phyloP scores from a whole-genome alignment of 148 eudicot species.

The Diospyros kaki region DNA sequence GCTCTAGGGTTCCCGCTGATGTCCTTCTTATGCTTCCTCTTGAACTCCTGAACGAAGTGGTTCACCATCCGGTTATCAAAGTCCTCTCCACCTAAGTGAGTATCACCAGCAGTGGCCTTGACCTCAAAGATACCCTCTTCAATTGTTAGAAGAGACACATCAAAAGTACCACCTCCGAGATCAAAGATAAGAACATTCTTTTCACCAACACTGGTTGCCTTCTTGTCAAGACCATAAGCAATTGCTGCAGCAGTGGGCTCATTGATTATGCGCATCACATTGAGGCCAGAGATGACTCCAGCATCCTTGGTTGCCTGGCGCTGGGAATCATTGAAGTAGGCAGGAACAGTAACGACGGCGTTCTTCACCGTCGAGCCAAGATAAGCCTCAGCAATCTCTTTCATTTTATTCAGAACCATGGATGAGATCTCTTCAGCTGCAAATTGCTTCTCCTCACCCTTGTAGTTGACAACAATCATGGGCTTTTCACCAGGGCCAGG shows the following conservation, averaged over 20 bases:
- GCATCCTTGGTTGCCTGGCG: constrained; percentile 39
- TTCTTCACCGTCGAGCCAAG: constrained; percentile 21
- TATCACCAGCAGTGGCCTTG: constrained; percentile 34
- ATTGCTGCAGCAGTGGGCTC: constrained; percentile 43
- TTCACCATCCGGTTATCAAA: constrained; percentile 36
- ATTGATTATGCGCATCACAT: constrained; percentile 33
- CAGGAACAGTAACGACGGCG: constrained; percentile 37
- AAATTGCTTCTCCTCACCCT: constrained; percentile 34
- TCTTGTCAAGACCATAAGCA: constrained; percentile 38
- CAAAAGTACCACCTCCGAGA: constrained; percentile 36
- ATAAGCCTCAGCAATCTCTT: constrained; percentile 31
- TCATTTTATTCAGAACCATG: constrained; percentile 34
- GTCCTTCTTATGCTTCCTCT: constrained; percentile 27
- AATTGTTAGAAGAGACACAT: constrained; percentile 31
- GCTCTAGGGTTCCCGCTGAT: constrained; percentile 25
- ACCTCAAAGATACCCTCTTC: constrained; percentile 32
- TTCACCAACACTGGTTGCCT: constrained; percentile 19
- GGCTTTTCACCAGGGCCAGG: constrained; percentile 34
- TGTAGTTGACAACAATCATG: constrained; percentile 25
- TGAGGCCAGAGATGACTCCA: constrained; percentile 33
- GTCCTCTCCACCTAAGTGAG: constrained; percentile 41
- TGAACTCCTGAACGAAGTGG: constrained; percentile 34
- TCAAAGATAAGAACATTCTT: constrained; percentile 35
- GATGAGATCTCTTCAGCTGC: constrained; percentile 35
- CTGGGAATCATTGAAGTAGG: constrained; percentile 34